A percentile compares a stretch with the other conserved stretches of the same genome.
phyloP scores from a whole-genome alignment of 1,284 basidiomycete species.

The Heimioporus retisporus region DNA sequence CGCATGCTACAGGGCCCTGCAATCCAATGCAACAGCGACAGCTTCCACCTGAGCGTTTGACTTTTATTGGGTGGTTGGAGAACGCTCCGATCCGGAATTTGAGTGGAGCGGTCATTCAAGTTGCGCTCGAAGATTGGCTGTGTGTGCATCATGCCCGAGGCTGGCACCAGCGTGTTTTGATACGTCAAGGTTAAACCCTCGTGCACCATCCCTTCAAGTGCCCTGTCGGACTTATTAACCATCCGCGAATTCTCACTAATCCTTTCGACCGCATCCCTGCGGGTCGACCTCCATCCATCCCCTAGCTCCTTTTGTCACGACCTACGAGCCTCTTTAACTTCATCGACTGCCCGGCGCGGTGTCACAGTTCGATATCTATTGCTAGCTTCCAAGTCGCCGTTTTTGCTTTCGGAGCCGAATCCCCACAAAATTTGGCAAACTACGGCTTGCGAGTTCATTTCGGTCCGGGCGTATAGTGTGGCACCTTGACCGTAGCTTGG shows the following conservation, averaged over 20 bases:
- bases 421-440: neutral
- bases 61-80: neutral
- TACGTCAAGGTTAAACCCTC: slow-evolving; percentile 9
- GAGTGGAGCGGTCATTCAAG: slow-evolving; percentile 2
- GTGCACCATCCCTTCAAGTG: neutral
- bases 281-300: slow-evolving; percentile 1
- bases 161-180: slow-evolving; percentile 21
- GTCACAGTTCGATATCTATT: slow-evolving; percentile 1
- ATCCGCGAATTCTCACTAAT: neutral
- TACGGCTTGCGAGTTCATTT: neutral
- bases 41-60: slow-evolving; percentile 6
- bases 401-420: neutral
- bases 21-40: no score
- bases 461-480: neutral
- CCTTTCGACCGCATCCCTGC: slow-evolving; percentile 9
- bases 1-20: slow-evolving; percentile 10
- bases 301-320: neutral
- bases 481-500: neutral
- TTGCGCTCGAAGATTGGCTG: neutral
- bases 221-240: slow-evolving; percentile 14
- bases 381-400: neutral
- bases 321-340: neutral
- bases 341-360: neutral
- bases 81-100: slow-evolving; percentile 19
- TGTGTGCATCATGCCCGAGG: neutral